Evolutionary conservation across 2,329 filamentous ascomycete species (phyloP), one percentile per base, ranked within the genome.

Genomic region (Neofusicoccum ribis): DNA sequence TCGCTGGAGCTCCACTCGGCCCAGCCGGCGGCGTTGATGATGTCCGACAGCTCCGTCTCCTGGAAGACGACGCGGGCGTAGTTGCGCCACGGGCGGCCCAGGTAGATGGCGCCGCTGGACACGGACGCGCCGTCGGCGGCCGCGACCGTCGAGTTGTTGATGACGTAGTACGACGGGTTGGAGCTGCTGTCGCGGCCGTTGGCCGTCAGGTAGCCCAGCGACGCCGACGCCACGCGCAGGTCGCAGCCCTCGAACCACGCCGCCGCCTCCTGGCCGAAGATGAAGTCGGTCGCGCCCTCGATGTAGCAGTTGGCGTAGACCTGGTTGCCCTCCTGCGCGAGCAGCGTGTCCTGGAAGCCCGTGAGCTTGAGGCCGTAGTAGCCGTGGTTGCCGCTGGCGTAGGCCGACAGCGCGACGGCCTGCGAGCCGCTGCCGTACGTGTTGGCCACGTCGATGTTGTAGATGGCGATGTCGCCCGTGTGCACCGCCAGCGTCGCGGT

Each of bases 1-100:
- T 87, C 82, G 31, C 8, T 9, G 15, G 46, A 82, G 74, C 14
- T 39, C 64, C 46, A 52, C 6, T 36, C 73, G 74, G 5, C 71
- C 86, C 87, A 89, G 0, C 86, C 87, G 0, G 81, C 82, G 0
- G 79, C 67, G 70, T 87, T 86, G 68, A 89, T 81, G n/a, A 88
- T 84, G 34, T 77, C 72, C 5, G 78, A 79, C 72, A 89, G 75
- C 27, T 72, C 72, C 0, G 82, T 83, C 52, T 79, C 73, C 72
- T 85, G 83, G 70, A 84, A 79, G 4, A 79, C 74, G 5, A 84
- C 82, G n/a, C 79, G 72, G 14, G 81, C 81, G 67, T 79, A 83
- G 20, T 77, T 70, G 34, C 76, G 72, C 81, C 83, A 85, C 7
- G 83, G 83, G 1, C 83, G 77, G 11, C 83, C 83, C 14, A 85